These are phyloP conservation scores for Stagonosporopsis vannaccii DNA, from an alignment of 2,329 filamentous ascomycete genomes.

Conservation along the genomic window DNA sequence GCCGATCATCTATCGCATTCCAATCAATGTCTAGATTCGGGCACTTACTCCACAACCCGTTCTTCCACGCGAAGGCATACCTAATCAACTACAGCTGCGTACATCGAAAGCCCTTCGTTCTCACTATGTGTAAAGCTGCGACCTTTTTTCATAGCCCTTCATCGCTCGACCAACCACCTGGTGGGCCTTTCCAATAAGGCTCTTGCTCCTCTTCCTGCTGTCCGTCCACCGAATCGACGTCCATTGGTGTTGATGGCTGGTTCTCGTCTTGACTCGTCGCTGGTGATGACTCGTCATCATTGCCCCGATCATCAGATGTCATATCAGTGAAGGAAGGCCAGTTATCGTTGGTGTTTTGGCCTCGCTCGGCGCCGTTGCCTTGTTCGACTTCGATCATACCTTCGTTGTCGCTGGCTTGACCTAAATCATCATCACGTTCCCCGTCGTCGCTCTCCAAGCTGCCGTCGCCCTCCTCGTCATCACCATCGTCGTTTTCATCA, in stretches of 20 bases:
- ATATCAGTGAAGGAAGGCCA: neutral
- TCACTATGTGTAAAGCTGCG: neutral
- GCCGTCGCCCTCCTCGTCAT: neutral
- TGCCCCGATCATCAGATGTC: neutral
- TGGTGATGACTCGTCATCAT: neutral
- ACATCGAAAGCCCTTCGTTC: neutral
- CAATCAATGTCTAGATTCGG: neutral
- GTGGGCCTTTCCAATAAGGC: neutral
- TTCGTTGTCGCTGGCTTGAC: neutral
- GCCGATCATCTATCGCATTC: neutral
- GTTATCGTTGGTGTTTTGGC: neutral
- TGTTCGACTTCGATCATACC: neutral
- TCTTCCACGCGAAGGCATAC: too few relatives aligned
- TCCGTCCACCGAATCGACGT: neutral
- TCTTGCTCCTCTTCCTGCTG: neutral
- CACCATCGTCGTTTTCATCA: neutral
- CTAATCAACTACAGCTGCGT: neutral
- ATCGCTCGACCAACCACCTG: neutral
- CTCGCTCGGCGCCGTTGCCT: neutral
- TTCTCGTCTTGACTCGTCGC: neutral
- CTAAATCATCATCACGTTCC: neutral
- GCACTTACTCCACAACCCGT: neutral
- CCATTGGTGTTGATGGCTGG: conserved; percentile 2
- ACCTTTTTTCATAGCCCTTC: neutral
- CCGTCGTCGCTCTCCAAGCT: neutral